A percentile compares a stretch with the other conserved stretches of the same genome.
Evolutionary conservation across 2,329 filamentous ascomycete species (phyloP).

Genomic region (Xylariaceae sp.): DNA sequence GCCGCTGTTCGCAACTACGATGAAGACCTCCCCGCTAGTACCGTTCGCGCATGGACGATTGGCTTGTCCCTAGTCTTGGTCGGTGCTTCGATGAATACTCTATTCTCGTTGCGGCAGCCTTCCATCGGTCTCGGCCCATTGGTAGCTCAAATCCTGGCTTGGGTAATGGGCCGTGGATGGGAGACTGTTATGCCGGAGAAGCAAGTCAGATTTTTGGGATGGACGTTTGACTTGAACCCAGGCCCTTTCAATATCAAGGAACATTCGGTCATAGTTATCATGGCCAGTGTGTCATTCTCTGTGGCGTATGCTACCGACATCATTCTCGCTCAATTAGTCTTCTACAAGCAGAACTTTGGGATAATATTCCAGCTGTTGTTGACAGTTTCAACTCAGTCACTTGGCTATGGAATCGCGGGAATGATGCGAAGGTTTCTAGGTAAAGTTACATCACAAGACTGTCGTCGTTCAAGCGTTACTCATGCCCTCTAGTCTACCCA

Average conservation of each 20-base stretch:
- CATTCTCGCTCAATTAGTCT: slow-evolving; percentile 65
- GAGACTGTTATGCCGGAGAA: slow-evolving; percentile 48
- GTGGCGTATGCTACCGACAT: slow-evolving; percentile 72
- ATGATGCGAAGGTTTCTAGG: slow-evolving; percentile 62
- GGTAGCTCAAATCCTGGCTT: slow-evolving; percentile 61
- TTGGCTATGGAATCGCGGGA: slow-evolving; percentile 66
- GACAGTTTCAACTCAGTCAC: slow-evolving; percentile 63
- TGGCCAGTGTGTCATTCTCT: slow-evolving; percentile 67
- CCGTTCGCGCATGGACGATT: slow-evolving; percentile 61
- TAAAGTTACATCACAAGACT: slow-evolving; percentile 25
- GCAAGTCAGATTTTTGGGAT: slow-evolving; percentile 48
- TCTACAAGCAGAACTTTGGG: slow-evolving; percentile 68
- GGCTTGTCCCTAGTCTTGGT: slow-evolving; percentile 52
- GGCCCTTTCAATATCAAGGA: slow-evolving; percentile 69
- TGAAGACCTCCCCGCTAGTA: slow-evolving; percentile 62
- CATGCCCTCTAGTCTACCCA: slow-evolving; percentile 47
- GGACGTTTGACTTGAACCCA: slow-evolving; percentile 57
- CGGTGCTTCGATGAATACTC: slow-evolving; percentile 58
- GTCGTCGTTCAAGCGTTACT: slow-evolving; percentile 3
- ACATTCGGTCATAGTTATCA: slow-evolving; percentile 63
- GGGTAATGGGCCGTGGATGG: slow-evolving; percentile 60
- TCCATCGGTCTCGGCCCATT: slow-evolving; percentile 58
- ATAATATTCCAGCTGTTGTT: slow-evolving; percentile 62
- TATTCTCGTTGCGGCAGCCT: slow-evolving; percentile 59
- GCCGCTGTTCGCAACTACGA: slow-evolving; percentile 62